Base-by-base conservation (phyloP, 2,329 filamentous ascomycete genomes). In the Colletotrichum liaoningense region DNA sequence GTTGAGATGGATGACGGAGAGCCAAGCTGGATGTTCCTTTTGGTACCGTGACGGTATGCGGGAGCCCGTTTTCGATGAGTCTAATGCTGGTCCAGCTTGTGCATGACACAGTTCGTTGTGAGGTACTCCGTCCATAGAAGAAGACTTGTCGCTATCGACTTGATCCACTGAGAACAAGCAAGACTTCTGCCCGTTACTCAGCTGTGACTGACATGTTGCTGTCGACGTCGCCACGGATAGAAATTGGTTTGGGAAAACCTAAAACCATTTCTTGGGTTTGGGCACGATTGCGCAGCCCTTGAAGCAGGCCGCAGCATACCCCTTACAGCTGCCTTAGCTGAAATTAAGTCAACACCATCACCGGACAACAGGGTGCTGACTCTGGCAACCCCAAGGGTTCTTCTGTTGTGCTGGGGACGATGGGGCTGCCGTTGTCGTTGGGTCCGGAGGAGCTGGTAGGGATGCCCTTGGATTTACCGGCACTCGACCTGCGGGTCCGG, bases 181-280 rank as follows among this genome's bases (percentile, higher is more conserved):
- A 42, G 6, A 19, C 38, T 42, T 42, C 14, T 42, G 38, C 38
- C 38, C 38, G 19, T 42, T 42, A 42, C 38, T 42, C 42, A 49
- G 42, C 42, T 49, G 42, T 49, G 42, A 49, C 42, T 49, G 42
- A 11, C 42, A 22, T 22, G 19, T 49, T 5, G 42, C 42, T 49
- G 42, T 19, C 42, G 19, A n/a, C 12, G 49, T n/a, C 28, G 30
- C 46, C 14, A 12, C 19, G 26, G 30, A 14, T 56, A 22, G 33
- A 24, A 46, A 46, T 14, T 9, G 58, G 63, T 14, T 22, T 30
- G 60, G 26, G 33, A 35, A 54, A 28, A 74, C 66, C 75, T 72
- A 75, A 75, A 76, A 76, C 65, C 70, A 70, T 77, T 75, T 77
- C 74, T 77, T 74, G 77, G 77, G 67, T 65, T 66, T 76, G 75